phyloP scores from a whole-genome alignment of 306 rosid genomes.

The Acacia acuminata region DNA sequence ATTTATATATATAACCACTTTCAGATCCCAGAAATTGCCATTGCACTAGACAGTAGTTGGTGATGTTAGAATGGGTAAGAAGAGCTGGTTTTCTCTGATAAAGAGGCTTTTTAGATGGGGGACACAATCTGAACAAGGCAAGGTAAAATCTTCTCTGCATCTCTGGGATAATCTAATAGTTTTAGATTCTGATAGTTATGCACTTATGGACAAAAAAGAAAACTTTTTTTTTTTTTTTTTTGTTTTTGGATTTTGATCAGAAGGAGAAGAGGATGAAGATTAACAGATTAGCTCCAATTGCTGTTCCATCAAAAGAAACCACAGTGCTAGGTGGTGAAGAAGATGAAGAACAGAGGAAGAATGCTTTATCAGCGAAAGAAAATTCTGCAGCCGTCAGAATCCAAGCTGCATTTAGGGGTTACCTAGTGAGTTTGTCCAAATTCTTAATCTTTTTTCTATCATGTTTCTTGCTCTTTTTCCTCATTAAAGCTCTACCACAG shows the following conservation, averaged over 20 bases:
- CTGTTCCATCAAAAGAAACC: slow-evolving; percentile 48
- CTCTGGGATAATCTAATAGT: background rate
- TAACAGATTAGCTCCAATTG: slow-evolving; percentile 57
- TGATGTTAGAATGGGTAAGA: slow-evolving; percentile 63
- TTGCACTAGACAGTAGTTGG: slow-evolving; percentile 26
- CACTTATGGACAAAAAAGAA: background rate
- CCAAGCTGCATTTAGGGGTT: slow-evolving; percentile 81
- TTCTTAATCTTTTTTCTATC: slow-evolving; percentile 5
- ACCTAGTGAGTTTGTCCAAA: slow-evolving; percentile 68
- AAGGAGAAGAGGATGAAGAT: slow-evolving; percentile 68
- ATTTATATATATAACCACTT: slow-evolving; percentile 29
- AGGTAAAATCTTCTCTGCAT: slow-evolving; percentile 41
- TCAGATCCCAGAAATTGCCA: slow-evolving; percentile 39
- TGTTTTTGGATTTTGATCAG: slow-evolving; percentile 30
- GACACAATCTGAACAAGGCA: slow-evolving; percentile 58
- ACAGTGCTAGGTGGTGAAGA: slow-evolving; percentile 36
- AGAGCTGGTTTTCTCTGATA: slow-evolving; percentile 77
- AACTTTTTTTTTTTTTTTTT: background rate
- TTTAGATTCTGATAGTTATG: slow-evolving; percentile 28
- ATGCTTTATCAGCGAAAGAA: slow-evolving; percentile 55
- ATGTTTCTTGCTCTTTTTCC: background rate
- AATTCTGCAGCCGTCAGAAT: slow-evolving; percentile 63
- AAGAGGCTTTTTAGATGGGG: slow-evolving; percentile 72
- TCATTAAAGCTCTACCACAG: background rate
- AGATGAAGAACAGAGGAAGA: slow-evolving; percentile 62